These are phyloP conservation scores for Aureobasidium sp. DNA, from an alignment of 2,329 filamentous ascomycete species.

Conservation along the genomic window DNA sequence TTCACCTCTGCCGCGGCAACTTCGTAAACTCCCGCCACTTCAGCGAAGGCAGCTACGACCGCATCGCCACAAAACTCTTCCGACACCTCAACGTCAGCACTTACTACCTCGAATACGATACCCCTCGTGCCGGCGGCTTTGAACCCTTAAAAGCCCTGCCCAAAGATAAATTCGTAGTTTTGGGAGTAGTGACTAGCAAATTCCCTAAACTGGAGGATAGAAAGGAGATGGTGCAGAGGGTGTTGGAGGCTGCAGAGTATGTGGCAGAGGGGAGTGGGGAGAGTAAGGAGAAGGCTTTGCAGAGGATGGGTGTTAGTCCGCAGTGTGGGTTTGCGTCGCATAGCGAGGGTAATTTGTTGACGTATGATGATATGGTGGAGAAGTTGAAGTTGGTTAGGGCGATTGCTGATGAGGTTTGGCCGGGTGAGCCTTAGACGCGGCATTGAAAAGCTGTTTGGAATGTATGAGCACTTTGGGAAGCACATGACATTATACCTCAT, in stretches of 20 bases:
- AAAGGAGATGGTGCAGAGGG: slow-evolving; percentile 37
- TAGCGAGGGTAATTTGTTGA: slow-evolving; percentile 62
- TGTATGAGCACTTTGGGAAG: no score
- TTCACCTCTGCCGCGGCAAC: slow-evolving; percentile 59
- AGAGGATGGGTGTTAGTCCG: slow-evolving; percentile 59
- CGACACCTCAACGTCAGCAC: slow-evolving; percentile 26
- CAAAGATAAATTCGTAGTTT: slow-evolving; percentile 38
- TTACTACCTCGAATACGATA: slow-evolving; percentile 36
- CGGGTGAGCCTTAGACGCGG: slow-evolving; percentile 36
- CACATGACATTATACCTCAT: no score
- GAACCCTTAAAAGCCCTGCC: slow-evolving; percentile 38
- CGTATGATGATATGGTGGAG: slow-evolving; percentile 58
- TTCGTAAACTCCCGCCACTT: slow-evolving; percentile 40
- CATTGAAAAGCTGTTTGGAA: no score
- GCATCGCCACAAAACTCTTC: slow-evolving; percentile 32
- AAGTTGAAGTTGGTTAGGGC: slow-evolving; percentile 63
- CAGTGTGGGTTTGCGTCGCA: slow-evolving; percentile 57
- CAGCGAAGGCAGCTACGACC: slow-evolving; percentile 39
- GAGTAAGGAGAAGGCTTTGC: slow-evolving; percentile 56
- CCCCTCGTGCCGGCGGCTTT: slow-evolving; percentile 39
- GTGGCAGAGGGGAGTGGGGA: slow-evolving; percentile 57
- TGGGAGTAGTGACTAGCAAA: slow-evolving; percentile 40
- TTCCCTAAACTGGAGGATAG: slow-evolving; percentile 38
- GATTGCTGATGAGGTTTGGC: slow-evolving; percentile 68
- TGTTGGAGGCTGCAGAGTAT: slow-evolving; percentile 50